Evolutionary conservation across 306 rosid species (phyloP).

Genomic region (Sindora glabra): DNA sequence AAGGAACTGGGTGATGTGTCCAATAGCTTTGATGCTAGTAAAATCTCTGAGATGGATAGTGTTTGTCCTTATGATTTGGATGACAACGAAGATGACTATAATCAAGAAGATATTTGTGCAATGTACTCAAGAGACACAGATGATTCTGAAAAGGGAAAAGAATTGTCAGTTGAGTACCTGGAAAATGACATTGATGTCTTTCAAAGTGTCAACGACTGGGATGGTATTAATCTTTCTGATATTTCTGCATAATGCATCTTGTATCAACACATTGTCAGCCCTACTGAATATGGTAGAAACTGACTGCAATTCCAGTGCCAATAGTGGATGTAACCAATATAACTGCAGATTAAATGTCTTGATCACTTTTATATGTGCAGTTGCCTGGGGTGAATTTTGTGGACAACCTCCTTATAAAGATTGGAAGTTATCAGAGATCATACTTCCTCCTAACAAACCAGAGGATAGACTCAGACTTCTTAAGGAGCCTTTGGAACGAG

Average conservation of each 20-base stretch:
- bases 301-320: background rate
- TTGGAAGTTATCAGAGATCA: slow-evolving; percentile 21
- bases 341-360: no score
- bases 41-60: slow-evolving; percentile 31
- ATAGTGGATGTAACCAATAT: no score
- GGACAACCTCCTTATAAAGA: slow-evolving; percentile 38
- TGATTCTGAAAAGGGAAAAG: slow-evolving; percentile 37
- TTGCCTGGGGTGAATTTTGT: slow-evolving; percentile 55
- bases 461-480: slow-evolving; percentile 38
- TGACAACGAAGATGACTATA: slow-evolving; percentile 29
- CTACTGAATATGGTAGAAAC: slow-evolving; percentile 11
- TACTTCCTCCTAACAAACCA: slow-evolving; percentile 31
- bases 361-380: slow-evolving; percentile 35
- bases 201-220: slow-evolving; percentile 69
- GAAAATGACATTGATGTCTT: slow-evolving; percentile 70
- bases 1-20: slow-evolving; percentile 26
- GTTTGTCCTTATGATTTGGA: slow-evolving; percentile 31
- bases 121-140: slow-evolving; percentile 23
- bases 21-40: slow-evolving; percentile 22
- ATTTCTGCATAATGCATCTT: background rate
- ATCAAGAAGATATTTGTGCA: slow-evolving; percentile 24
- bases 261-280: background rate
- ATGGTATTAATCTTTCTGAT: slow-evolving; percentile 43
- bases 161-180: slow-evolving; percentile 67
- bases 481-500: slow-evolving; percentile 46